Evolutionary conservation across 768 basidiomycete species (phyloP).

Genomic region (Phaeotremella skinneri): DNA sequence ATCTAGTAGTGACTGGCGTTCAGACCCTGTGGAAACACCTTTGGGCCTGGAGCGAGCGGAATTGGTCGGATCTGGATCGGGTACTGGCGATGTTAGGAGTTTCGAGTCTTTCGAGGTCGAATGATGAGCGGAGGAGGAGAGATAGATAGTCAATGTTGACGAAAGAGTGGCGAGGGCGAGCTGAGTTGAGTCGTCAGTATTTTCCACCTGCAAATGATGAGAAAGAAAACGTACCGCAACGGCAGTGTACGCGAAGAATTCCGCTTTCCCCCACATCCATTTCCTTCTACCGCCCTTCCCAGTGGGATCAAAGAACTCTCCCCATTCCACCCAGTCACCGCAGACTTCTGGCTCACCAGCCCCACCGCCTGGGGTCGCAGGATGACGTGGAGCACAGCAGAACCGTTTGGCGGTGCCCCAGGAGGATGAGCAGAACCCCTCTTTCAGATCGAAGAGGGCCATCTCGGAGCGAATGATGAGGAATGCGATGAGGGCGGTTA

Average conservation of each 20-base stretch:
- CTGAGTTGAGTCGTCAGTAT: no score
- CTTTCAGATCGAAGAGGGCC: constrained; percentile 86
- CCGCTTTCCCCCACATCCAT: constrained; percentile 55
- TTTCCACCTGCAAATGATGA: not conserved
- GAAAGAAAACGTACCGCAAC: constrained; percentile 68
- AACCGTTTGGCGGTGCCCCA: constrained; percentile 76
- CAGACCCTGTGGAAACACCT: constrained; percentile 25
- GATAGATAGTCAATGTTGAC: constrained; percentile 73
- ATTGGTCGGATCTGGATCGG: constrained; percentile 5
- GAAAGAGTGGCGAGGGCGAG: constrained; percentile 69
- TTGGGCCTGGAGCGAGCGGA: constrained; percentile 5
- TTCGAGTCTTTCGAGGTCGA: constrained; percentile 82
- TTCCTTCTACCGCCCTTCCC: constrained; percentile 43
- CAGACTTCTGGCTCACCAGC: constrained; percentile 56
- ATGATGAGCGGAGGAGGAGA: constrained; percentile 87
- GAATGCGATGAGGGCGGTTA: constrained; percentile 82
- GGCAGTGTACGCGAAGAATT: constrained; percentile 67
- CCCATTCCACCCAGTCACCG: constrained; percentile 73
- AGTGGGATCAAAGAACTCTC: constrained; percentile 57
- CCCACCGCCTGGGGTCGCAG: constrained; percentile 11
- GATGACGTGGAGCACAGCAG: constrained; percentile 64
- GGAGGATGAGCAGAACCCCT: constrained; percentile 71
- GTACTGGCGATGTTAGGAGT: constrained; percentile 45
- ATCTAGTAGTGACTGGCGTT: constrained; percentile 31
- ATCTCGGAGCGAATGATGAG: constrained; percentile 80